Base-by-base conservation (phyloP, 1,284 basidiomycete species). In the Ganoderma sp. region DNA sequence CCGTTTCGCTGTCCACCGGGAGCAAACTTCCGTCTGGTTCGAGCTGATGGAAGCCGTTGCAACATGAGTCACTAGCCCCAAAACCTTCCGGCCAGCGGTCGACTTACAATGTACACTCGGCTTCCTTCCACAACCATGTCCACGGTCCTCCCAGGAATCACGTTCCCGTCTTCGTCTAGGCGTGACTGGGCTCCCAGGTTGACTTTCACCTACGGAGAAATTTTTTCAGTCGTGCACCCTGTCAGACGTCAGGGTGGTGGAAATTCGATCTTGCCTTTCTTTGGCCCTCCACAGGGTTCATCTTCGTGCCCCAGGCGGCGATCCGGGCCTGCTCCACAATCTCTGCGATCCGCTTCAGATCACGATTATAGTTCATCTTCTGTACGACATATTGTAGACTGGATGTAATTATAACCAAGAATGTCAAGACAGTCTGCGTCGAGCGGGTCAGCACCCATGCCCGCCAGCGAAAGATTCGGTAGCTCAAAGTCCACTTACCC, bases 361-460 rank as follows among this genome's bases (percentile, higher is more conserved):
- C 94, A 34, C 85, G 86, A 69, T 83, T 87, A 79, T 94, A 90
- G 78, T 92, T 96, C 72, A 97, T 82, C 58, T 81, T 81, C 73
- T 95, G 91, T 64, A 95, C 86, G 48, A 95, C 72, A 73, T 92
- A 92, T 79, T 98, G 96, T 75, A 97, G 78, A 1, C 83, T 84
- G 15, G 91, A 91, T 0, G 94, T 90, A 50, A 97, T 79, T 58
- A 92, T 70, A 6, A 85, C 82, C 75, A 98, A 82, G 83, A 97
- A 97, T 14, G 85, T 75, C 65, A 93, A 70, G 41, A 96, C 96
- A 42, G 87, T 87, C 90, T 92, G 69, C 34, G 41, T 60, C 22
- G 2, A 22, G 39, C 10, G 39, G 17, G 58, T 58, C 15, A 58
- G 56, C 56, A 19, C 34, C 34, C 14, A n/a, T 19, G 25, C 25